Evolutionary conservation across 2,329 filamentous ascomycete genomes (phyloP).

Genomic region (Colletotrichum nymphaeae): DNA sequence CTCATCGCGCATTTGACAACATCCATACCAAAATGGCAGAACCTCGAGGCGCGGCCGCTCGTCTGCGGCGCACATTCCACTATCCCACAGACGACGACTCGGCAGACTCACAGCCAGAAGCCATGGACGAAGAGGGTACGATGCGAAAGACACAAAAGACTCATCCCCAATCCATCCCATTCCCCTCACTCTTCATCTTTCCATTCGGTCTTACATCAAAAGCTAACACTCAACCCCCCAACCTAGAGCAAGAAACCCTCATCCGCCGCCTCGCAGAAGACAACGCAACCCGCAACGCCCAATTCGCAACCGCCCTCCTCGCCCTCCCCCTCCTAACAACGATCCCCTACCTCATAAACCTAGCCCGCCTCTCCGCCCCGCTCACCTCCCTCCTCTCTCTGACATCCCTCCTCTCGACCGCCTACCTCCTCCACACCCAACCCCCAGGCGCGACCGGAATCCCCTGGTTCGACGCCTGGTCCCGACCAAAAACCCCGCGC

Average conservation of each 20-base stretch:
- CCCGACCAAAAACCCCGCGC: slow-evolving; percentile 39
- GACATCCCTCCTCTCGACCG: slow-evolving; percentile 70
- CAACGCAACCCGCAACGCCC: slow-evolving; percentile 68
- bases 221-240: slow-evolving; percentile 30
- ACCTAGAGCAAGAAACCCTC: slow-evolving; percentile 71
- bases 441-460: slow-evolving; percentile 68
- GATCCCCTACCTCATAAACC: slow-evolving; percentile 64
- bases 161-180: background rate
- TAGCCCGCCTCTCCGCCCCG: slow-evolving; percentile 46
- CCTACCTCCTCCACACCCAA: slow-evolving; percentile 69
- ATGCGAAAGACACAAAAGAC: background rate
- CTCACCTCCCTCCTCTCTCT: slow-evolving; percentile 44
- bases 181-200: slow-evolving; percentile 37
- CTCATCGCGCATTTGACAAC: background rate
- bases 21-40: slow-evolving; percentile 30
- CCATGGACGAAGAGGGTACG: slow-evolving; percentile 81
- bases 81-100: slow-evolving; percentile 74
- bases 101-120: slow-evolving; percentile 64
- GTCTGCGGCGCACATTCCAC: slow-evolving; percentile 80
- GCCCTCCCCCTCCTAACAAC: slow-evolving; percentile 67
- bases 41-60: slow-evolving; percentile 55
- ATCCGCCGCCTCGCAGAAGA: slow-evolving; percentile 66
- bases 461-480: slow-evolving; percentile 57
- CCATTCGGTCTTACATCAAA: background rate
- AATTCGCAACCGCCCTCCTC: slow-evolving; percentile 69